Evolutionary conservation across 1,284 basidiomycete species (phyloP).

Genomic region (Cutaneotrichosporon mucoides): DNA sequence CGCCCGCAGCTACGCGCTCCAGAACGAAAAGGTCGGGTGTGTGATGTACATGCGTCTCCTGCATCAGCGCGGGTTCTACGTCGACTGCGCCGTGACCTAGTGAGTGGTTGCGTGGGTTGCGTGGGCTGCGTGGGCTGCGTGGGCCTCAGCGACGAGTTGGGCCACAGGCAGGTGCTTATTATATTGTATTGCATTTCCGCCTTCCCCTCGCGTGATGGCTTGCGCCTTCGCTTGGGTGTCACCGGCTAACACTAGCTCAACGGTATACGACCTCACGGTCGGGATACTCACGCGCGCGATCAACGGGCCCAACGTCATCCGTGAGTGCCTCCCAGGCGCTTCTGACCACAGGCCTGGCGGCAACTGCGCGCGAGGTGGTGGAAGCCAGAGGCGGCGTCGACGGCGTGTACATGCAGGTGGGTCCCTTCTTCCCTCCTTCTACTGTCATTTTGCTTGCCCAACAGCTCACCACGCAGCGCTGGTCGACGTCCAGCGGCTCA

Average conservation of each 20-base stretch:
- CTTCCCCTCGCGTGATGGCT: too few species aligned
- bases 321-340: constrained; percentile 1
- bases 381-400: constrained; percentile 22
- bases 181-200: not conserved
- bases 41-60: constrained; percentile 33
- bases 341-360: constrained; percentile 17
- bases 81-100: constrained; percentile 29
- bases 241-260: constrained; percentile 17
- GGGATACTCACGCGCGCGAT: constrained; percentile 26
- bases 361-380: constrained; percentile 39
- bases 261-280: constrained; percentile 25
- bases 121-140: too few species aligned
- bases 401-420: not conserved
- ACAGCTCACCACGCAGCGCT: constrained; percentile 8
- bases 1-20: constrained; percentile 23
- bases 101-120: constrained; percentile 12
- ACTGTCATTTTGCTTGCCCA: not conserved
- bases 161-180: not conserved
- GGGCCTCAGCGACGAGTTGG: not conserved
- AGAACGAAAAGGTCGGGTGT: constrained; percentile 29
- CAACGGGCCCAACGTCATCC: constrained; percentile 21
- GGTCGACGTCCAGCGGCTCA: constrained; percentile 9
- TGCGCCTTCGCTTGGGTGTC: not conserved
- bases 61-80: constrained; percentile 36
- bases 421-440: not conserved